Percentiles rank a stretch among this genome's conserved stretches.
These are phyloP conservation scores for Phytophthora brassicae DNA, from an alignment of 352 stramenopile species.

Conservation along the genomic window DNA sequence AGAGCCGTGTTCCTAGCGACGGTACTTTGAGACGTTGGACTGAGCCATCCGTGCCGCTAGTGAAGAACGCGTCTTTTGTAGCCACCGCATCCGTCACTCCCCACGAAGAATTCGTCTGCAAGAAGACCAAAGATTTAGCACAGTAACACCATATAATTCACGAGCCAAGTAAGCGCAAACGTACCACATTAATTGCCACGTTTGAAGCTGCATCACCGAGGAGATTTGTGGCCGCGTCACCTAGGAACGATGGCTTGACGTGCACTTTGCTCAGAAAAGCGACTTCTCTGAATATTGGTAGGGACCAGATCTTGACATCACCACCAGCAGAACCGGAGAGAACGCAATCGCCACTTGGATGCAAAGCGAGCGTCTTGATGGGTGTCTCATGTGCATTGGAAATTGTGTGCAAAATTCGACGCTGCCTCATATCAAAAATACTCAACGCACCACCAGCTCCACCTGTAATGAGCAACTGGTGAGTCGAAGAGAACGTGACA, in stretches of 20 bases:
- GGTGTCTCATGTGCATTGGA: conserved; percentile 83
- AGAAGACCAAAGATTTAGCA: conserved; percentile 1
- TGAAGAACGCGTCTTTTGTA: conserved; percentile 83
- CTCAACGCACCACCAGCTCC: conserved; percentile 76
- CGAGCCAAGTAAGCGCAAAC: conserved; percentile 12
- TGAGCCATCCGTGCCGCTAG: conserved; percentile 79
- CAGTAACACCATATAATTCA: not conserved
- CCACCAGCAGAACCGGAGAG: conserved; percentile 81
- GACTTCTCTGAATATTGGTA: conserved; percentile 86
- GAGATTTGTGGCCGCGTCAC: conserved; percentile 74
- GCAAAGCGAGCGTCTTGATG: conserved; percentile 80
- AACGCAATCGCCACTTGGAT: conserved; percentile 79
- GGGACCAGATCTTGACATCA: conserved; percentile 88
- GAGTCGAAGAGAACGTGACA: conserved; percentile 72
- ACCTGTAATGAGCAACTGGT: conserved; percentile 85
- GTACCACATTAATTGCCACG: conserved; percentile 85
- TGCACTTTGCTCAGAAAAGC: conserved; percentile 72
- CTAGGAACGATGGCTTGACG: conserved; percentile 78
- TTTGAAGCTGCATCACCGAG: conserved; percentile 81
- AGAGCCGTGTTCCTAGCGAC: conserved; percentile 35
- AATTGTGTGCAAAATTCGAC: conserved; percentile 84
- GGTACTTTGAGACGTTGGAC: conserved; percentile 77
- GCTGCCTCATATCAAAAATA: conserved; percentile 86
- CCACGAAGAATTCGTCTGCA: conserved; percentile 78
- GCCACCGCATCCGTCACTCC: conserved; percentile 82